phyloP scores from a whole-genome alignment of 2,329 filamentous ascomycete species.

The Phaeosphaeriaceae sp. region DNA sequence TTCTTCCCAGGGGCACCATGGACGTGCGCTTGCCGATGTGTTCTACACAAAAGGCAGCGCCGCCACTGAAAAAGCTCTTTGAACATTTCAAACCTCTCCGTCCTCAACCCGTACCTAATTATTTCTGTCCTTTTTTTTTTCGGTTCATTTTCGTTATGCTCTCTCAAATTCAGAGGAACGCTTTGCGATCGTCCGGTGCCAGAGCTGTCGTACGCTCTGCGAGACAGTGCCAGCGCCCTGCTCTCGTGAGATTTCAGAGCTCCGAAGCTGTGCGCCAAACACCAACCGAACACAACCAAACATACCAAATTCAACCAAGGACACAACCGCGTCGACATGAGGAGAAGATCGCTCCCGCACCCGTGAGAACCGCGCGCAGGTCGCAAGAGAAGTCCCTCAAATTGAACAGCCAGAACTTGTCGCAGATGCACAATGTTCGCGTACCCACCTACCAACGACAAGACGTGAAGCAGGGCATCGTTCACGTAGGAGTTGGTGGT shows the following conservation, averaged over 20 bases:
- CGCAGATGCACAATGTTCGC: slow-evolving; percentile 26
- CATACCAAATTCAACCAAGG: neutral
- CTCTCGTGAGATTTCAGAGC: neutral
- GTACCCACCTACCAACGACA: slow-evolving; percentile 32
- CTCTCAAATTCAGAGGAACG: neutral
- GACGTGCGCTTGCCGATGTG: neutral
- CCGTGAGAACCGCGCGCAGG: neutral
- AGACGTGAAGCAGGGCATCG: slow-evolving; percentile 36
- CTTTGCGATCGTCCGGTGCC: neutral
- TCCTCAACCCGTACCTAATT: neutral
- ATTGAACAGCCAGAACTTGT: slow-evolving; percentile 30
- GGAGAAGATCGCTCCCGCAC: neutral
- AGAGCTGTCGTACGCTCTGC: neutral
- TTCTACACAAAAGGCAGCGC: neutral
- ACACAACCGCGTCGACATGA: neutral
- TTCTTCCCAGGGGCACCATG: neutral
- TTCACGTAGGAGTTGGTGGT: slow-evolving; percentile 37
- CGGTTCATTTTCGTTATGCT: neutral
- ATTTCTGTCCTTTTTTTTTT: neutral
- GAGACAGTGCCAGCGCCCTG: neutral
- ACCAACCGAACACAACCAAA: neutral
- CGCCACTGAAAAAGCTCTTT: neutral
- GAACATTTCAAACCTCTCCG: neutral
- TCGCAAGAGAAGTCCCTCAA: slow-evolving; percentile 9
- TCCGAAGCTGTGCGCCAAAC: neutral